A percentile compares a stretch with the other conserved stretches of the same genome.
These are phyloP conservation scores for Ophiostoma ulmi DNA, from an alignment of 2,329 filamentous ascomycete species.

Conservation along the genomic window DNA sequence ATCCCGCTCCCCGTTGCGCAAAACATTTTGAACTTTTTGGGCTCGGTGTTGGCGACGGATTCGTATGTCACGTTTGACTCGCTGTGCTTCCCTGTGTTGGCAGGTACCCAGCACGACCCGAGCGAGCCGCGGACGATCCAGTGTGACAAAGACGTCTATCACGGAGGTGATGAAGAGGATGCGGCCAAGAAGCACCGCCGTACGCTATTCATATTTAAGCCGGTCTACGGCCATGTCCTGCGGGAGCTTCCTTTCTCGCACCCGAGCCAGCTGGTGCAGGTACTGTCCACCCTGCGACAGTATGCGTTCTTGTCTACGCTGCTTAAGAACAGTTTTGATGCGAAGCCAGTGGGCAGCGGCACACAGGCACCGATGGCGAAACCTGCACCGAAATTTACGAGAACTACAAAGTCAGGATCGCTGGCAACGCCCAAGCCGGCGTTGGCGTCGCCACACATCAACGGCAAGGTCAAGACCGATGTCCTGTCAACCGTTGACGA, in stretches of 20 bases:
- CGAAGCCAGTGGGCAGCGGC: background rate
- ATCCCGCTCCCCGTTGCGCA: slow-evolving; percentile 61
- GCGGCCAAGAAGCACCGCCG: slow-evolving; percentile 45
- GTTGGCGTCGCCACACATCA: background rate
- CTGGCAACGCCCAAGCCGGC: background rate
- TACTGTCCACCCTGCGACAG: slow-evolving; percentile 70
- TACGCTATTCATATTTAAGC: slow-evolving; percentile 64
- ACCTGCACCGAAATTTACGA: background rate
- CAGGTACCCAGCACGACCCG: slow-evolving; percentile 47
- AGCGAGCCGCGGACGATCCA: slow-evolving; percentile 54
- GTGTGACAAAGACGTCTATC: slow-evolving; percentile 43
- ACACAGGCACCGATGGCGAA: background rate
- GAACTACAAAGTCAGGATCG: background rate
- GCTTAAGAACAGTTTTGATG: slow-evolving; percentile 54
- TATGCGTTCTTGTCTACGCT: slow-evolving; percentile 66
- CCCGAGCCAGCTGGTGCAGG: slow-evolving; percentile 66
- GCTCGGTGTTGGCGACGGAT: slow-evolving; percentile 41
- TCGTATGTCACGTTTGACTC: slow-evolving; percentile 51
- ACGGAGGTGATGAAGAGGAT: slow-evolving; percentile 28
- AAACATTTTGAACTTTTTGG: slow-evolving; percentile 56
- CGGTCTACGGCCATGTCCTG: slow-evolving; percentile 63
- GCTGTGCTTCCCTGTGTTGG: slow-evolving; percentile 51
- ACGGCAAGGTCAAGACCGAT: slow-evolving; percentile 10
- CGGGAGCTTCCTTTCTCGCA: slow-evolving; percentile 70
- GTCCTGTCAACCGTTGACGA: slow-evolving; percentile 30